A percentile compares a stretch with the other conserved stretches of the same genome.
phyloP scores from a whole-genome alignment of 75 land plant species.

The Pseudotsuga menziesii region DNA sequence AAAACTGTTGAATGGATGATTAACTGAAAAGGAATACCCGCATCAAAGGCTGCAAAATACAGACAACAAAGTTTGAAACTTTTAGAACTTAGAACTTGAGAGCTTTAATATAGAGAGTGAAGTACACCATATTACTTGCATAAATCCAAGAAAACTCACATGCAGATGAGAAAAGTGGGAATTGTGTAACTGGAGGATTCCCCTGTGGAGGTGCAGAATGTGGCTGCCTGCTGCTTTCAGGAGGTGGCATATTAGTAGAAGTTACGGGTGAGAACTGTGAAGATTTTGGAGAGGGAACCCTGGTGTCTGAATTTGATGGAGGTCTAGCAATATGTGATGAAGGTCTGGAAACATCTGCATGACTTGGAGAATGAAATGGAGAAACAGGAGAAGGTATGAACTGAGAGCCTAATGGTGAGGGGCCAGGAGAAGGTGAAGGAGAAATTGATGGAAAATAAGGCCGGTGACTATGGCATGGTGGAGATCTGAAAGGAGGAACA shows the following conservation, averaged over 20 bases:
- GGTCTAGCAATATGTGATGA: neutral
- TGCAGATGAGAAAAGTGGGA: neutral
- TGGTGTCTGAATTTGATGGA: neutral
- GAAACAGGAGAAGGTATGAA: neutral
- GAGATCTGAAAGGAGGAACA: neutral
- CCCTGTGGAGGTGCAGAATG: neutral
- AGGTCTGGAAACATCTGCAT: neutral
- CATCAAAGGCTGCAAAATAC: slow-evolving; percentile 4
- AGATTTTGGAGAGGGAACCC: slow-evolving; percentile 3
- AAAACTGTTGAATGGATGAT: neutral
- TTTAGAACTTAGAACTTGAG: no score
- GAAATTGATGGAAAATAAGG: neutral
- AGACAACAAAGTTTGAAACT: neutral
- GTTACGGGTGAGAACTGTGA: neutral
- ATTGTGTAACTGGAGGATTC: neutral
- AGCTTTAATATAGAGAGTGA: no score
- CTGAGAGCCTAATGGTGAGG: neutral
- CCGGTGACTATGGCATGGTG: neutral
- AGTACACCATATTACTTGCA: neutral
- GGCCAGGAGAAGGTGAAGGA: neutral
- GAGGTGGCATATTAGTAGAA: neutral
- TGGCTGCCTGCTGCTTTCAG: neutral
- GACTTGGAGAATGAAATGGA: neutral
- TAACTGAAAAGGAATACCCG: neutral
- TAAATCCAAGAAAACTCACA: slow-evolving; percentile 8